Conservation (phyloP, 1,284 basidiomycete genomes). For the Takashimella tepidaria region DNA sequence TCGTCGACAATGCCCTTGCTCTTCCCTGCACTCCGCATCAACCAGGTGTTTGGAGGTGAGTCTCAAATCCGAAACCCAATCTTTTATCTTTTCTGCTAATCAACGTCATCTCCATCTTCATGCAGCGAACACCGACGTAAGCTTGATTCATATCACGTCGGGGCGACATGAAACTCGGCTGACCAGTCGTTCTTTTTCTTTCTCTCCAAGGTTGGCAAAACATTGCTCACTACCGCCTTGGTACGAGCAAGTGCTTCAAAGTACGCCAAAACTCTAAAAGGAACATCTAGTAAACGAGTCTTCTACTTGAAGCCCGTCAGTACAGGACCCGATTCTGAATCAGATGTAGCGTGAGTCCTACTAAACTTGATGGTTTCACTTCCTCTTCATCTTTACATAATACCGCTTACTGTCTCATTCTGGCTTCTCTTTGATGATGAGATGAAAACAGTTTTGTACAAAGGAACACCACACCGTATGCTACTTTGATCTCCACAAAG, state of each 20-base stretch:
- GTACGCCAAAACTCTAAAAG: conserved; percentile 40
- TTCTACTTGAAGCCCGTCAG: conserved; percentile 89
- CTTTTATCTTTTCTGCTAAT: background rate
- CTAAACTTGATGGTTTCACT: too few species aligned
- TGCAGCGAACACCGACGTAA: conserved; percentile 65
- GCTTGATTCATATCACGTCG: conserved; percentile 20
- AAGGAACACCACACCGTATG: conserved; percentile 53
- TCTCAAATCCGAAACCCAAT: background rate
- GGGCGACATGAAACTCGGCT: background rate
- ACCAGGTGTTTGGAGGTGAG: conserved; percentile 74
- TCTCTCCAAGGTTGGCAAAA: conserved; percentile 67
- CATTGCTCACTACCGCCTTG: conserved; percentile 76
- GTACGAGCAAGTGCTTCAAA: conserved; percentile 61
- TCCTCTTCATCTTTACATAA: conserved; percentile 11
- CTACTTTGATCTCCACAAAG: conserved; percentile 54
- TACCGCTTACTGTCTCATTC: too few species aligned
- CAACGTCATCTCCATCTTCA: too few species aligned
- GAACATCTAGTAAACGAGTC: conserved; percentile 48
- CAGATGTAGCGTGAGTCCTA: conserved; percentile 69
- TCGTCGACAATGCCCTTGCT: conserved; percentile 50
- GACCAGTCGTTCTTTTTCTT: background rate
- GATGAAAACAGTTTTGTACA: conserved; percentile 64
- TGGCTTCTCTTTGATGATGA: too few species aligned
- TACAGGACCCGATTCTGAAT: conserved; percentile 71
- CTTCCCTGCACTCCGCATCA: conserved; percentile 71